phyloP scores from a whole-genome alignment of 2,329 filamentous ascomycete species.

The Fusarium sp. region DNA sequence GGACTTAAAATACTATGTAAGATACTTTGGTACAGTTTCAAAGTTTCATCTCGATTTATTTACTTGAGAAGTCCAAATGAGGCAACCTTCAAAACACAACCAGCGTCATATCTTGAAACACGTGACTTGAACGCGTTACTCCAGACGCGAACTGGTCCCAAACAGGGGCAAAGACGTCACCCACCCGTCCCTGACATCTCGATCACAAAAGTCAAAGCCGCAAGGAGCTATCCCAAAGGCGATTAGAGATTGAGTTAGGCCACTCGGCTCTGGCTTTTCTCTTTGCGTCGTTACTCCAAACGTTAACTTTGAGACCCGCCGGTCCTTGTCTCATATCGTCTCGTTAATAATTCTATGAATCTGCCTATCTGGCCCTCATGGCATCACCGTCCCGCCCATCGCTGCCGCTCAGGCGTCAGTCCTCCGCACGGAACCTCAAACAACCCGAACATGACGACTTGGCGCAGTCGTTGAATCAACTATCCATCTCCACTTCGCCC shows the following conservation, averaged over 20 bases:
- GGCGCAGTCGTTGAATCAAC: conserved; percentile 61
- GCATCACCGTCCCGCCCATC: conserved; percentile 49
- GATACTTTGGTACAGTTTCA: not conserved
- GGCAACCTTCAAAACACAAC: conserved; percentile 30
- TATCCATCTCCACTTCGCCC: conserved; percentile 59
- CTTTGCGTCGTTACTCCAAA: conserved; percentile 27
- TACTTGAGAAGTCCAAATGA: conserved; percentile 14
- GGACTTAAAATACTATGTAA: not conserved
- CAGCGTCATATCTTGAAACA: conserved; percentile 26
- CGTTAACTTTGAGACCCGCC: conserved; percentile 24
- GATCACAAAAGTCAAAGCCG: conserved; percentile 24
- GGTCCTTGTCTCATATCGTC: conserved; percentile 19
- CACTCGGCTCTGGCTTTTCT: conserved; percentile 30
- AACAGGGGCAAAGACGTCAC: conserved; percentile 43
- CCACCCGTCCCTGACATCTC: conserved; percentile 18
- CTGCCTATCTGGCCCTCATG: conserved; percentile 46
- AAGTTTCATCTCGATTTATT: not conserved
- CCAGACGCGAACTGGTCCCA: conserved; percentile 36
- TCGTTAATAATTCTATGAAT: conserved; percentile 32
- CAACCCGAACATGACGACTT: conserved; percentile 53
- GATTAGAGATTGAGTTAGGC: conserved; percentile 36
- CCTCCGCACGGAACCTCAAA: conserved; percentile 52
- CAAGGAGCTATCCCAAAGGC: conserved; percentile 37
- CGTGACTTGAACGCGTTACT: conserved; percentile 39
- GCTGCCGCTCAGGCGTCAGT: conserved; percentile 54